Evolutionary conservation across 768 basidiomycete species (phyloP), one percentile per base, ranked within the genome.

Genomic region (Mycena indigotica): DNA sequence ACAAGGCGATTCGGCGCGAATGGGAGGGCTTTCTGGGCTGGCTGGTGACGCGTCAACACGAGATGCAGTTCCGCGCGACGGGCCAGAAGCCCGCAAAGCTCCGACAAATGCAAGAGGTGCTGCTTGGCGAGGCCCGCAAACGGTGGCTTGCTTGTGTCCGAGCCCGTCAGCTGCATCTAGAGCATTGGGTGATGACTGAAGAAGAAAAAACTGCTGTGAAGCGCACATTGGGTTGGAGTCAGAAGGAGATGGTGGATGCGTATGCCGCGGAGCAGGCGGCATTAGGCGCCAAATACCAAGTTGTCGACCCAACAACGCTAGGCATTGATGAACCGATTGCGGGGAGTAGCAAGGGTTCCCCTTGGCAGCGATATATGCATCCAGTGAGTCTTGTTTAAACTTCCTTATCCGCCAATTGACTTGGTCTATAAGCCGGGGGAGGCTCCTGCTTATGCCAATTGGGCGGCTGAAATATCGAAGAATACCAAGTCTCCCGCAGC

Each of bases 131-230:
- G 3, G 57, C 62, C n/a, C 38, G 62, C 1, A n/a, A 25, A 26
- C 26, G 57, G 21, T 63, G 62, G 62, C 57, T 63, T 21, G 55
- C 55, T 4, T 58, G 62, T 4, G 62, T 63, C 28, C 62, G 62
- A 15, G 29, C 55, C 6, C 28, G 32, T 5, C 55, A 51, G 55
- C 52, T 63, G 4, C 58, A 59, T 25, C 17, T 63, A 4, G 55
- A 63, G 52, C 57, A 60, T 25, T 63, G 62, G 62, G 55, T 63
- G 3, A 63, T 60, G 57, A 63, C 62, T 21, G 57, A 54, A 21
- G 62, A 63, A 30, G 57, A 63, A 55, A 63, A 63, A 50, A 32
- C 35, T 15, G 16, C 19, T 46, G 30, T 63, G 32, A 50, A 59
- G 38, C 55, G 56, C 25, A 41, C 49, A 6, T 41, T 63, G 19